Conservation (phyloP, 1,284 basidiomycete genomes). For the Apiotrichum sp. region DNA sequence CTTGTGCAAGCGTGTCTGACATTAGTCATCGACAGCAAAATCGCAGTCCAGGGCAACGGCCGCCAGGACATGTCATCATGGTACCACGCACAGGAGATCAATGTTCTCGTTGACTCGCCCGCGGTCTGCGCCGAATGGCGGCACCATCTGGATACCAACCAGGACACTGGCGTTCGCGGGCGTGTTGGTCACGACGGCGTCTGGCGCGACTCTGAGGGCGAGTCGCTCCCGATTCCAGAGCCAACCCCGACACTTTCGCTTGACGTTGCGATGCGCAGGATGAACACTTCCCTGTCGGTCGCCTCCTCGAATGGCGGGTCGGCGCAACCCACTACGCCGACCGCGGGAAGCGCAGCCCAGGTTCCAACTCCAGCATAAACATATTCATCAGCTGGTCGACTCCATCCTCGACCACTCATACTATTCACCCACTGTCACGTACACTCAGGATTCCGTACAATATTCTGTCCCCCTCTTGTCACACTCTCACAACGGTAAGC, state of each 20-base stretch:
- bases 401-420: no score
- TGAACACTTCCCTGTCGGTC: background rate
- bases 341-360: no score
- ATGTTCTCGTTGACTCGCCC: slow-evolving; percentile 61
- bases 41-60: slow-evolving; percentile 53
- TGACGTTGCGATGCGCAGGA: background rate
- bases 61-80: slow-evolving; percentile 58
- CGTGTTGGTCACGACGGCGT: slow-evolving; percentile 25
- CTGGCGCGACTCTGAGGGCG: slow-evolving; percentile 28
- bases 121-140: slow-evolving; percentile 58
- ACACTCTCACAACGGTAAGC: no score
- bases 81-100: slow-evolving; percentile 69
- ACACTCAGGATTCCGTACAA: no score
- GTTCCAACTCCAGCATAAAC: no score
- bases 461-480: no score
- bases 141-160: slow-evolving; percentile 57
- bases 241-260: slow-evolving; percentile 1
- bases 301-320: background rate
- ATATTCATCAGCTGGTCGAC: no score
- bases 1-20: slow-evolving; percentile 12
- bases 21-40: slow-evolving; percentile 53
- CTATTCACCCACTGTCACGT: no score
- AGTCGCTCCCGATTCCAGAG: slow-evolving; percentile 9
- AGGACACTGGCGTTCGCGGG: slow-evolving; percentile 61
- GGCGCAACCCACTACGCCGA: background rate